Base-by-base conservation (phyloP, 2,329 filamentous ascomycete genomes). In the Alternaria postmessia region DNA sequence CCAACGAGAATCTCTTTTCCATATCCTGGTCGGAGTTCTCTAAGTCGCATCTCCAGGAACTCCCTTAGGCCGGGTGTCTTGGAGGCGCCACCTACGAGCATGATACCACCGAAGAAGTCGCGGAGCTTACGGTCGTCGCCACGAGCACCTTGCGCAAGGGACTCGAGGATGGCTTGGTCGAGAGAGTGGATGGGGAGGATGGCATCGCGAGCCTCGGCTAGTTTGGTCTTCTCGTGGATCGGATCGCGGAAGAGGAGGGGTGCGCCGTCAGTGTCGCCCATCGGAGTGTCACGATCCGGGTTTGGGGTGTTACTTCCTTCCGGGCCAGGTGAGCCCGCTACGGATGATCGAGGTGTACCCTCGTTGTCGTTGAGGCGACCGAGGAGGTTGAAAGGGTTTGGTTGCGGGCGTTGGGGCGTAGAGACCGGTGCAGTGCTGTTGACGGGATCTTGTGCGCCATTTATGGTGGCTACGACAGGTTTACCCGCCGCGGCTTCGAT, bases 51-150 rank as follows among this genome's bases (percentile, higher is more conserved):
- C 80, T 99, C 95, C 2, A 99, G 84, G 63, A 91, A 92, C 3
- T 89, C 86, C 22, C 91, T 90, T 71, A 99, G 91, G 6, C 92
- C 88, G 1, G 91, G 88, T 4, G 74, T 78, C 64, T 79, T 79
- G 48, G 73, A 75, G 2, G 72, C 75, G 20, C 77, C 77, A 34
- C 77, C 77, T 14, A 79, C 75, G 9, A 79, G 68, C 72, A 79
- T 79, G 54, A 79, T 79, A 41, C 77, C 77, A 30, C 77, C 77
- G 53, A 78, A 85, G 73, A 97, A 91, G 75, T 99, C 95, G 54
- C 92, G 90, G 64, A 94, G 88, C 79, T 96, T 96, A 81, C 95
- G 94, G 67, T 98, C 93, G 75, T 98, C 94, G 57, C 90, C 90
- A 64, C 90, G 91, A 53, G 93, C 90, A 7, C 93, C 95, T 77